phyloP scores from a whole-genome alignment of 1,284 basidiomycete genomes.

The Peniophora sp. region DNA sequence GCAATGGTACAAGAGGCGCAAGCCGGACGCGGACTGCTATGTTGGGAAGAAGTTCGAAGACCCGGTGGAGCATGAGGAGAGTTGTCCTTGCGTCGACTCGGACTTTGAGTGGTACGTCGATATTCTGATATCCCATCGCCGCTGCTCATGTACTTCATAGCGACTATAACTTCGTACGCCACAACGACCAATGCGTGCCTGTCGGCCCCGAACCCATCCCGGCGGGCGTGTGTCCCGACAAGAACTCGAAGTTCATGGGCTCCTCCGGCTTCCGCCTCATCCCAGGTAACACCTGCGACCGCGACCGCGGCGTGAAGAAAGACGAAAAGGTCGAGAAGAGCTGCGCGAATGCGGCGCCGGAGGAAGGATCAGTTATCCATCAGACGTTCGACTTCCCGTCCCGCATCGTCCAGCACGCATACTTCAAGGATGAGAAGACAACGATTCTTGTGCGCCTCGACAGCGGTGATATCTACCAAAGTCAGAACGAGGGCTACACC shows the following conservation, averaged over 20 bases:
- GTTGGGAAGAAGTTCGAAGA: slow-evolving; percentile 90
- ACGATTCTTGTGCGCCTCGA: slow-evolving; percentile 79
- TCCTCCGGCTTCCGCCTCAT: slow-evolving; percentile 91
- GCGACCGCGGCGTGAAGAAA: slow-evolving; percentile 46
- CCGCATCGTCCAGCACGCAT: slow-evolving; percentile 72
- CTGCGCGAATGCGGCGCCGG: slow-evolving; percentile 73
- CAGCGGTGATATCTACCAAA: slow-evolving; percentile 86
- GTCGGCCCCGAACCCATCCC: slow-evolving; percentile 84
- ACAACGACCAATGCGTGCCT: slow-evolving; percentile 68
- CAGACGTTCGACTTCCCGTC: slow-evolving; percentile 68
- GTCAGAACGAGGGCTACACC: slow-evolving; percentile 88
- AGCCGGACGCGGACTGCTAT: slow-evolving; percentile 80
- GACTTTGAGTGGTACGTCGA: slow-evolving; percentile 86
- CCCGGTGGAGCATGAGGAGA: slow-evolving; percentile 75
- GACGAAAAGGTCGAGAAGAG: slow-evolving; percentile 68
- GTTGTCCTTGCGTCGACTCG: slow-evolving; percentile 77
- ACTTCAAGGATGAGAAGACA: slow-evolving; percentile 64
- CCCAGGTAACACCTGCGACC: slow-evolving; percentile 85
- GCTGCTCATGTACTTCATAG: slow-evolving; percentile 28
- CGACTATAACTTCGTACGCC: slow-evolving; percentile 83
- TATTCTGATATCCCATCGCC: not conserved
- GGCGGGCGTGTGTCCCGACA: slow-evolving; percentile 60
- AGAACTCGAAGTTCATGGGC: slow-evolving; percentile 67
- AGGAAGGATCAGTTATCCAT: slow-evolving; percentile 65
- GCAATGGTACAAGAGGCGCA: slow-evolving; percentile 93